Evolutionary conservation across 2,329 filamentous ascomycete genomes (phyloP).

Genomic region (Fusarium tupiense): DNA sequence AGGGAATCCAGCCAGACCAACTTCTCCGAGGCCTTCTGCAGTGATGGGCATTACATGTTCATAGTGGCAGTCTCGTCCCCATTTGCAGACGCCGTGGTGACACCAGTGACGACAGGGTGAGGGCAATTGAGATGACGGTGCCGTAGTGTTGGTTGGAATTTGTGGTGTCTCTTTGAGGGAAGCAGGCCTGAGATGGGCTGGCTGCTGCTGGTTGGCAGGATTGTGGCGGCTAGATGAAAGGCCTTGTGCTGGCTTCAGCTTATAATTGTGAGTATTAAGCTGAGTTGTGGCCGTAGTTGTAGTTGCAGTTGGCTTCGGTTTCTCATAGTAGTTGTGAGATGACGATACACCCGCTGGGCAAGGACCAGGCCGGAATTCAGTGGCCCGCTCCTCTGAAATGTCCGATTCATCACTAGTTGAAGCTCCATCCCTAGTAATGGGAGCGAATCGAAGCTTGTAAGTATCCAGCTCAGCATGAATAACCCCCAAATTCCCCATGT

Average conservation of each 20-base stretch:
- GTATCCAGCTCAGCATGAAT: conserved; percentile 33
- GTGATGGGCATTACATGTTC: conserved; percentile 60
- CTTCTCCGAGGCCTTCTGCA: conserved; percentile 50
- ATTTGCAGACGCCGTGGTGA: conserved; percentile 58
- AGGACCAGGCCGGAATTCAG: background rate
- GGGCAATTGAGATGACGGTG: background rate
- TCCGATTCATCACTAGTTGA: background rate
- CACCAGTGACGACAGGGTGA: conserved; percentile 58
- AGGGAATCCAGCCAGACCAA: conserved; percentile 55
- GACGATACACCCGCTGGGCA: background rate
- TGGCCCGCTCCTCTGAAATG: background rate
- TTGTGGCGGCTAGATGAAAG: conserved; percentile 33
- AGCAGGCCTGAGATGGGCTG: background rate
- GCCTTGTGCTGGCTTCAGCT: conserved; percentile 12
- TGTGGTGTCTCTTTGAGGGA: background rate
- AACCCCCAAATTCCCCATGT: conserved; percentile 52
- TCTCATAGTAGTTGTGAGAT: background rate
- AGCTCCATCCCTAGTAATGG: background rate
- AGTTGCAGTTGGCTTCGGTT: background rate
- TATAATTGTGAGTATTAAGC: background rate
- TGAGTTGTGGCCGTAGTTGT: background rate
- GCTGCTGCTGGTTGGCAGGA: conserved; percentile 8
- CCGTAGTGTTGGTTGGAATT: background rate
- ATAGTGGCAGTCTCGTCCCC: conserved; percentile 54
- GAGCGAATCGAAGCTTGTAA: conserved; percentile 32